Base-by-base conservation (phyloP, 805 yeast species). In the Yarrowia divulgata region DNA sequence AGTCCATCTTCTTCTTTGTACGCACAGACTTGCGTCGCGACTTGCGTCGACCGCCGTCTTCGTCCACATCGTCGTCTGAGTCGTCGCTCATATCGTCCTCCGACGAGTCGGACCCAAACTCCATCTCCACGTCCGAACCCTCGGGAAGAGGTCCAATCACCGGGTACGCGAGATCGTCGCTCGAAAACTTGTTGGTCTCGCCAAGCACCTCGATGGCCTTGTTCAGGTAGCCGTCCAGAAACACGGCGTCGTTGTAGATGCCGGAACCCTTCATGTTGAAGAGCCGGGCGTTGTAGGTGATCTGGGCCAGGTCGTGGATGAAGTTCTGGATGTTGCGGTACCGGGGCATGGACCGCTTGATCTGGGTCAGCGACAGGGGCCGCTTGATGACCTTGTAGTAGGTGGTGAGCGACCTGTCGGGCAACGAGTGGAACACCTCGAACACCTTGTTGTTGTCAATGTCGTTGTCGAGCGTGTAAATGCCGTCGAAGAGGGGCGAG, bases 271-370 rank as follows among this genome's bases (percentile, higher is more conserved):
- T 88, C 70, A 87, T 87, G 78, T 94, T 94, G 78, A 89, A 94
- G 58, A 88, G 85, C 71, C 91, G 85, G 2, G 98, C 97, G 76
- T 94, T 94, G 93, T 97, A 91, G 0, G 91, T 85, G 67, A 94
- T 90, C 77, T 91, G 96, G 0, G 89, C 91, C 70, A 93, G 76
- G 77, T 93, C 97, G 69, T 81, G 84, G 45, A 93, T 80, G 77
- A 91, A 93, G 49, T 83, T 81, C 70, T 86, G 85, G 43, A 90
- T 78, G 70, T 85, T 83, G 72, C 87, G 70, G 48, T 63, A 63
- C 37, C 68, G 55, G 1, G 68, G 68, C 37, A 63, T 48, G 18
- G 68, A 46, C 37, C 57, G 55, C 58, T 77, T 87, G 69, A 93
- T 85, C 71, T 89, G 87, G 73, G 88, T 87, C 72, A 93, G 84